Evolutionary conservation across 2,329 filamentous ascomycete species (phyloP).

Genomic region (Aspergillus pseudoterreus): DNA sequence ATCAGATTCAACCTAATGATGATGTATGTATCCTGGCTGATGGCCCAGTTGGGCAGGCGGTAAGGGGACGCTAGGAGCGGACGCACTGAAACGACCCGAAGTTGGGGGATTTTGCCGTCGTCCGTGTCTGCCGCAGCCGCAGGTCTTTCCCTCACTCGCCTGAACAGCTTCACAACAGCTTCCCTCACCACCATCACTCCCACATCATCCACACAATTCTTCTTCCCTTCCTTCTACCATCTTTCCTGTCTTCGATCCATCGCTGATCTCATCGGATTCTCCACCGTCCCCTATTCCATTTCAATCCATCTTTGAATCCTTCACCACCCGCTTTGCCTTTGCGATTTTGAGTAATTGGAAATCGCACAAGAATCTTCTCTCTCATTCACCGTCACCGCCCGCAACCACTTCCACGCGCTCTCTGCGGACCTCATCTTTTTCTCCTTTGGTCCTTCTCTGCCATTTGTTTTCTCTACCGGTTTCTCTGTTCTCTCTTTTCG

Average conservation of each 20-base stretch:
- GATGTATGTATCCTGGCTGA: background rate
- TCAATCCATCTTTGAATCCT: background rate
- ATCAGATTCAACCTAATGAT: background rate
- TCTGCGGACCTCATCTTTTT: slow-evolving; percentile 10
- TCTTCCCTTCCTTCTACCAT: slow-evolving; percentile 5
- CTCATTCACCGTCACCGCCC: slow-evolving; percentile 8
- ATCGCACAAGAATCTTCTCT: slow-evolving; percentile 28
- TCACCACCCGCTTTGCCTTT: slow-evolving; percentile 12
- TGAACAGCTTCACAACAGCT: slow-evolving; percentile 3
- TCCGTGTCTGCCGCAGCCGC: background rate
- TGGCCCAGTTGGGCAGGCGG: slow-evolving; percentile 12
- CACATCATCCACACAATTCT: background rate
- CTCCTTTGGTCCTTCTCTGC: slow-evolving; percentile 9
- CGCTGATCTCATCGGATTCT: background rate
- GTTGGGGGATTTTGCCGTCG: slow-evolving; percentile 9
- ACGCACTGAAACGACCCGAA: slow-evolving; percentile 5
- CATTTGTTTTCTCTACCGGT: background rate
- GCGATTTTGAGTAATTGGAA: slow-evolving; percentile 18
- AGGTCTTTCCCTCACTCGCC: slow-evolving; percentile 4
- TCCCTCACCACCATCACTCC: background rate
- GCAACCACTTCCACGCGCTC: slow-evolving; percentile 7
- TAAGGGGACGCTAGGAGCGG: slow-evolving; percentile 7
- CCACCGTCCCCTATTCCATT: slow-evolving; percentile 6
- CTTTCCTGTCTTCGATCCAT: slow-evolving; percentile 8
- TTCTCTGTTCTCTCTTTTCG: background rate